A percentile compares a stretch with the other conserved stretches of the same genome.
Evolutionary conservation across 306 rosid genomes (phyloP).

Genomic region (Dalbergia cochinchinensis): DNA sequence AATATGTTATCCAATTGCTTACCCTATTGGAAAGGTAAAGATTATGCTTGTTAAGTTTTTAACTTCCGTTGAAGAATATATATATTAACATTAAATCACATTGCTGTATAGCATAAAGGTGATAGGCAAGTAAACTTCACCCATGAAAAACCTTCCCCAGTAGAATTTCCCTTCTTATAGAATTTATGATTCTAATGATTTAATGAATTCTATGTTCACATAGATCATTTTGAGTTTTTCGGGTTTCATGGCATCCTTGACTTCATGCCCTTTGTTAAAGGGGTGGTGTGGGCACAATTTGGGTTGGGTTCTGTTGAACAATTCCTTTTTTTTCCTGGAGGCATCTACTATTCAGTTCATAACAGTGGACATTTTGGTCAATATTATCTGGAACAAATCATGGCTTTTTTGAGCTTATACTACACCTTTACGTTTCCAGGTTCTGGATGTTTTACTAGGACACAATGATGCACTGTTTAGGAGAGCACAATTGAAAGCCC

Average conservation of each 20-base stretch:
- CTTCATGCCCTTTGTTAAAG: conserved; percentile 21
- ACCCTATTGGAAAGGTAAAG: conserved; percentile 83
- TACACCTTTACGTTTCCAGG: conserved; percentile 59
- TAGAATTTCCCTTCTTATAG: neutral
- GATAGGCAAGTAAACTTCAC: neutral
- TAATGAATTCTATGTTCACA: conserved; percentile 8
- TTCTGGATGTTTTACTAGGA: conserved; percentile 82
- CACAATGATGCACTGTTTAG: conserved; percentile 84
- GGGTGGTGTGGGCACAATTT: conserved; percentile 21
- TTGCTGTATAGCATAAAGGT: conserved; percentile 1
- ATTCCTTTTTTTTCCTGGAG: conserved; percentile 17
- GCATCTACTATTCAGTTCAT: conserved; percentile 2
- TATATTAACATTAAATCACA: conserved; percentile 4
- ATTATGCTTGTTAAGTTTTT: conserved; percentile 18
- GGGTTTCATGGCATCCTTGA: neutral
- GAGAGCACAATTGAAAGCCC: conserved; percentile 94
- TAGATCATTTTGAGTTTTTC: conserved; percentile 21
- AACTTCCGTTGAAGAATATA: conserved; percentile 17
- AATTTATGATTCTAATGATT: neutral
- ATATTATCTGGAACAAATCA: conserved; percentile 10
- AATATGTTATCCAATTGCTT: conserved; percentile 82
- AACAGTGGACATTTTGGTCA: neutral
- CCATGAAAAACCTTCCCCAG: neutral
- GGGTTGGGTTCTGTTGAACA: conserved; percentile 9
- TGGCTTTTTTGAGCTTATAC: conserved; percentile 41